Evolutionary conservation across 148 eudicot genomes (phyloP), one percentile per base, ranked within the genome.

Genomic region (Gaultheria prostrata): DNA sequence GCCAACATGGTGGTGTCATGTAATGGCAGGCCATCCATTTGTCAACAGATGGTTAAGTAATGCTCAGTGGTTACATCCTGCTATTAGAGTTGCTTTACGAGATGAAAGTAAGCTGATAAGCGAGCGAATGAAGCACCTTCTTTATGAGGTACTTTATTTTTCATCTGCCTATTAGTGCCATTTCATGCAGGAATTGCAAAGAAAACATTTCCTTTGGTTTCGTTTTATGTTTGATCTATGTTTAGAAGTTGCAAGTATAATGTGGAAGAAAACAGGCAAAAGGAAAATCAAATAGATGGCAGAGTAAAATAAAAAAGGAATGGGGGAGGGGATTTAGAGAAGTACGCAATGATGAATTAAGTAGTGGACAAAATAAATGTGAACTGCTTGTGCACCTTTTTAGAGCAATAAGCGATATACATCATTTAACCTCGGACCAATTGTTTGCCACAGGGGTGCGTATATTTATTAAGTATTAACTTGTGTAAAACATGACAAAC

Each of bases 51-150:
- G 99, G 99, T 93, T 96, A 49, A 86, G 71, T 56, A 87, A 84
- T 90, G 94, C 98, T 85, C 95, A 90, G 86, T 96, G 99, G 99
- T 90, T 96, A 83, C 98, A 96, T 85, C 98, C 99, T 86, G 99
- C 99, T 48, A 88, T 96, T 71, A 94, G 97, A 77, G 80, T 89
- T 86, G 99, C 98, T 84, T 87, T 96, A 85, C 93, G 92, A 94
- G 99, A 96, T 89, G 99, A 96, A 87, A 91, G 97, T 82, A 93
- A 93, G 56, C 86, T 96, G 33, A 96, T 96, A 85, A 96, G 99
- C 82, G 99, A 96, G 45, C 86, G 93, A 84, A 96, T 96, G 99
- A 96, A 92, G 83, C 93, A 91, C 84, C 95, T 96, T 76, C 88
- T 93, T 12, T 96, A 96, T 84, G 99, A 96, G 99, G 99, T 96